Evolutionary conservation across 176 grass and related monocot genomes (phyloP).

Genomic region (Musa schizocarpa): DNA sequence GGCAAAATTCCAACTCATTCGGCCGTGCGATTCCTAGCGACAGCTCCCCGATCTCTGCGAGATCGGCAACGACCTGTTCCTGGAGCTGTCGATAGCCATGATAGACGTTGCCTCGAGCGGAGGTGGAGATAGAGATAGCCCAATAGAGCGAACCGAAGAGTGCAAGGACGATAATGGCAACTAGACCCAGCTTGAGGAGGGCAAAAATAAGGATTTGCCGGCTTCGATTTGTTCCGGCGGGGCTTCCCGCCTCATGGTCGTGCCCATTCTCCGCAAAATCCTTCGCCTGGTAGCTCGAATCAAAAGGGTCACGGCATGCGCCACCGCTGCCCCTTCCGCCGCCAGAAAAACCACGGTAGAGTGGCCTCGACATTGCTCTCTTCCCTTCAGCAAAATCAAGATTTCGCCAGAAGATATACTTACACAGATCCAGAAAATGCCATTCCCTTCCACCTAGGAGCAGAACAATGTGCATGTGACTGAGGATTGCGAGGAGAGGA

Average conservation of each 20-base stretch:
- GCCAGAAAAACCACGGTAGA: slow-evolving; percentile 62
- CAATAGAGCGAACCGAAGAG: slow-evolving; percentile 55
- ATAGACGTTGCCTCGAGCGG: slow-evolving; percentile 24
- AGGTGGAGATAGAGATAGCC: slow-evolving; percentile 54
- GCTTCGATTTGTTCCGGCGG: slow-evolving; percentile 18
- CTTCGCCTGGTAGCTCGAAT: slow-evolving; percentile 40
- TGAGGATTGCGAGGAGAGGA: neutral
- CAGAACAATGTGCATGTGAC: neutral
- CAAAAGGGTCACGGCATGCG: slow-evolving; percentile 15
- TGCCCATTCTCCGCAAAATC: slow-evolving; percentile 54
- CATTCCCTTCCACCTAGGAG: neutral
- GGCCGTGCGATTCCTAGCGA: slow-evolving; percentile 51
- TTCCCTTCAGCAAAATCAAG: slow-evolving; percentile 10
- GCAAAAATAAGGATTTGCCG: slow-evolving; percentile 33
- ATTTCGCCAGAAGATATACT: slow-evolving; percentile 12
- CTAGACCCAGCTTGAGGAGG: slow-evolving; percentile 46
- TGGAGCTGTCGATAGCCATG: slow-evolving; percentile 65
- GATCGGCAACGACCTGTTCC: slow-evolving; percentile 76
- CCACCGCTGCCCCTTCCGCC: slow-evolving; percentile 13
- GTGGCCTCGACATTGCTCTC: slow-evolving; percentile 55
- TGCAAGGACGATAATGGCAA: slow-evolving; percentile 27
- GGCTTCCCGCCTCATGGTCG: slow-evolving; percentile 13
- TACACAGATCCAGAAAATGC: neutral
- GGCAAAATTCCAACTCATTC: slow-evolving; percentile 63
- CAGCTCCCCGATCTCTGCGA: slow-evolving; percentile 63